A percentile compares a stretch with the other conserved stretches of the same genome.
These are phyloP conservation scores for Stentor coeruleus DNA, from an alignment of 73 alveolate genomes.

Conservation along the genomic window DNA sequence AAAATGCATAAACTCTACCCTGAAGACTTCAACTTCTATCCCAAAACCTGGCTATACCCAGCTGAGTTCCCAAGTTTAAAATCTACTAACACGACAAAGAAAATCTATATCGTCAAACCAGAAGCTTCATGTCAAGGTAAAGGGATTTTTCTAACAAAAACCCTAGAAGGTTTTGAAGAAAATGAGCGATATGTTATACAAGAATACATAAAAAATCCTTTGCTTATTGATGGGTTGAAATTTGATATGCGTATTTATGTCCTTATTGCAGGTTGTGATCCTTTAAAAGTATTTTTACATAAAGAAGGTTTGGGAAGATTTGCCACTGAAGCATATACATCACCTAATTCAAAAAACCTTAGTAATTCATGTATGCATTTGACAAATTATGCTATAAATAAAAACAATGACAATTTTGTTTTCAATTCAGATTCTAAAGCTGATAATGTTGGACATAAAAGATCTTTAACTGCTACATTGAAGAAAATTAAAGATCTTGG, in stretches of 20 bases:
- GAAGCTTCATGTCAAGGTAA: conserved; percentile 52
- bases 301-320: conserved; percentile 81
- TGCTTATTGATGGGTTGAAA: conserved; percentile 89
- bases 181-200: conserved; percentile 75
- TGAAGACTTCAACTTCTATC: conserved; percentile 73
- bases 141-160: conserved; percentile 44
- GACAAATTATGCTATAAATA: conserved; percentile 51
- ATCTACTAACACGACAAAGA: conserved; percentile 12
- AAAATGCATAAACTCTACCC: conserved; percentile 62
- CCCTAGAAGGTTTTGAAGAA: conserved; percentile 52
- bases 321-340: conserved; percentile 63
- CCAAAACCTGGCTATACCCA: conserved; percentile 80
- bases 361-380: conserved; percentile 50
- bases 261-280: conserved; percentile 59
- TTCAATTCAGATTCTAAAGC: conserved; percentile 38
- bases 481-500: conserved; percentile 31
- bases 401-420: conserved; percentile 40
- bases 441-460: conserved; percentile 50
- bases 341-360: conserved; percentile 38
- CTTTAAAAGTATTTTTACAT: conserved; percentile 72
- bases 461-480: conserved; percentile 40
- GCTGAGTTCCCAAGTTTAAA: too few relatives aligned
- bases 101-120: conserved; percentile 41
- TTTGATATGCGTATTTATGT: conserved; percentile 81
- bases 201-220: conserved; percentile 84